A percentile compares a stretch with the other conserved stretches of the same genome.
phyloP scores from a whole-genome alignment of 768 basidiomycete genomes.

The Termitomyces sp. region DNA sequence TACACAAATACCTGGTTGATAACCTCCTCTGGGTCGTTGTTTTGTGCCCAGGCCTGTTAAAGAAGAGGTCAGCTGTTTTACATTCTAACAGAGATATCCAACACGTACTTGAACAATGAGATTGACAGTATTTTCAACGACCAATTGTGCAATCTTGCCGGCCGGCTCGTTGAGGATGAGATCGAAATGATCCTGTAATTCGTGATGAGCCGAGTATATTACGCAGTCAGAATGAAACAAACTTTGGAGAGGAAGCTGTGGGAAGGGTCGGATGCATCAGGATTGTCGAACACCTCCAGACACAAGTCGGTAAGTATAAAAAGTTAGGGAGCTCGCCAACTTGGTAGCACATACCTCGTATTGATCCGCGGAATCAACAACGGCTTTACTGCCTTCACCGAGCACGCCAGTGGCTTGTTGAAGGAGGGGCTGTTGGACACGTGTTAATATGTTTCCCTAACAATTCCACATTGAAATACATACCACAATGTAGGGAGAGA shows the following conservation, averaged over 20 bases:
- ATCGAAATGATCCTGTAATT: constrained; percentile 58
- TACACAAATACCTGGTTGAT: constrained; percentile 34
- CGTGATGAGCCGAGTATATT: not conserved
- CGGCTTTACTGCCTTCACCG: constrained; percentile 58
- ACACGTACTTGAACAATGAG: constrained; percentile 45
- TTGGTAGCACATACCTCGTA: constrained; percentile 38
- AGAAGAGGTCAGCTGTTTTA: not conserved
- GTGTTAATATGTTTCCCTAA: not conserved
- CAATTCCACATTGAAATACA: constrained; percentile 6
- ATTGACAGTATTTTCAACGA: constrained; percentile 58
- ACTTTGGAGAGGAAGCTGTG: constrained; percentile 72
- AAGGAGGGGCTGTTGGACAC: constrained; percentile 46
- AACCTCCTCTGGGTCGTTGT: constrained; percentile 36
- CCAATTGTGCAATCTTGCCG: constrained; percentile 63
- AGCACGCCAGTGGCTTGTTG: constrained; percentile 52
- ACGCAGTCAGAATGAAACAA: not conserved
- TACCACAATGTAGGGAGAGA: constrained; percentile 62
- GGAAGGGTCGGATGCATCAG: constrained; percentile 58
- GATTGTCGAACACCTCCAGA: constrained; percentile 59
- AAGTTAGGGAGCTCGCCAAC: too few species aligned
- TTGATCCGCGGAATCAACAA: constrained; percentile 67
- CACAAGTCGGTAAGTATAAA: not conserved
- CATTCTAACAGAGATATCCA: not conserved
- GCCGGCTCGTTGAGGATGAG: constrained; percentile 73
- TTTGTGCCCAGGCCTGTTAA: constrained; percentile 42